phyloP scores from a whole-genome alignment of 441 rosid genomes.

The Erodium texanum region DNA sequence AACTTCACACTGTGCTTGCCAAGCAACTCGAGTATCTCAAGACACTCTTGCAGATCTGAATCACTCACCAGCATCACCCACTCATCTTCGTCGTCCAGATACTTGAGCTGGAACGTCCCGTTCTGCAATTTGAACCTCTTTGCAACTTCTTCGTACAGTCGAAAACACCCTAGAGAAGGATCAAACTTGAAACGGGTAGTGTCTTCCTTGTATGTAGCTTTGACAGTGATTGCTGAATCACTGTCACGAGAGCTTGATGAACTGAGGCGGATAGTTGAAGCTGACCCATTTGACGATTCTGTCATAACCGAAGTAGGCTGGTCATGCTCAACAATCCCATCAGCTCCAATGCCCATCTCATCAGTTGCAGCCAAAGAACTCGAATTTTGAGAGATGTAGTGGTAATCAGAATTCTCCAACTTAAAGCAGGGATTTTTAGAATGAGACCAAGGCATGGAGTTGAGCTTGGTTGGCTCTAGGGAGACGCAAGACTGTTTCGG shows the following conservation, averaged over 20 bases:
- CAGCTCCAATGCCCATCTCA: too few species aligned
- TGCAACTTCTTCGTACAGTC: not conserved
- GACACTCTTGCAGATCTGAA: not conserved
- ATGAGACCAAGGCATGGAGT: too few species aligned
- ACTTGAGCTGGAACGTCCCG: not conserved
- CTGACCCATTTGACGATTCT: not conserved
- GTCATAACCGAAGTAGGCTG: not conserved
- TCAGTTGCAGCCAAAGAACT: too few species aligned
- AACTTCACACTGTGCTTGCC: not conserved
- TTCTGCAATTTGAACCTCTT: not conserved
- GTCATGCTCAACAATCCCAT: too few species aligned
- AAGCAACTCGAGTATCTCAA: not conserved
- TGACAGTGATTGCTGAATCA: not conserved
- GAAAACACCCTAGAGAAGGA: not conserved
- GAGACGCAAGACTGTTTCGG: too few species aligned
- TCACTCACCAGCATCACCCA: not conserved
- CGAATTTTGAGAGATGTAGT: not conserved
- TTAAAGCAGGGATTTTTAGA: conserved; percentile 19
- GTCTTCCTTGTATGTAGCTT: not conserved
- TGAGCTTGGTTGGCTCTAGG: too few species aligned
- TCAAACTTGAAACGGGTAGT: not conserved
- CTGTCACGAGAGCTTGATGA: not conserved
- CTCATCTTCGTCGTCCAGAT: not conserved
- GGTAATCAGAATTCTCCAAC: conserved; percentile 29
- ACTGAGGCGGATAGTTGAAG: not conserved